Evolutionary conservation across 2,329 filamentous ascomycete species (phyloP).

Genomic region (Fusarium papillatum): DNA sequence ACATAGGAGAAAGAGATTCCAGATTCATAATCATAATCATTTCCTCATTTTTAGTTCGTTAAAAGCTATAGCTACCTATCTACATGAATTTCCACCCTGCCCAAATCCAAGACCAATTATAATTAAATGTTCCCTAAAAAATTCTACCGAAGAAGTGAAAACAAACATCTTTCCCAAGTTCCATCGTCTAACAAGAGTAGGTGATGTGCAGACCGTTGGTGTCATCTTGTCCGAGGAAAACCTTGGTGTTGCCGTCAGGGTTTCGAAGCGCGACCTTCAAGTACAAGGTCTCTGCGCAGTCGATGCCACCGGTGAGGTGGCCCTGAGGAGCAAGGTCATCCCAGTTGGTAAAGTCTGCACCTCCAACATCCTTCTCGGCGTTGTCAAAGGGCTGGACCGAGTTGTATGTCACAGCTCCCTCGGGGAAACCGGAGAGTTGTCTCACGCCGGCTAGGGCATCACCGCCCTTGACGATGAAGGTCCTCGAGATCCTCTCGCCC

Average conservation of each 20-base stretch:
- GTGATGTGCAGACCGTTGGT: slow-evolving; percentile 45
- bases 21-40: background rate
- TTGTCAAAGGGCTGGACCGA: slow-evolving; percentile 41
- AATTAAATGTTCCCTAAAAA: background rate
- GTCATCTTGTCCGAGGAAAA: slow-evolving; percentile 48
- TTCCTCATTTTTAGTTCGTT: background rate
- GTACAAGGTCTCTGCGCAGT: slow-evolving; percentile 46
- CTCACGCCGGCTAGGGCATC: slow-evolving; percentile 40
- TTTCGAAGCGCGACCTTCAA: slow-evolving; percentile 42
- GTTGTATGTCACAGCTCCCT: slow-evolving; percentile 34
- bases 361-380: slow-evolving; percentile 23
- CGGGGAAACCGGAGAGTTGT: slow-evolving; percentile 44
- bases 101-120: background rate
- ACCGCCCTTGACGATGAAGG: slow-evolving; percentile 50
- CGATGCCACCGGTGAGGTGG: slow-evolving; percentile 40
- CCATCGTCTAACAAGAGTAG: slow-evolving; percentile 19
- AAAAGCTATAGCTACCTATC: background rate
- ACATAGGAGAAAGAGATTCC: background rate
- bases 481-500: slow-evolving; percentile 52
- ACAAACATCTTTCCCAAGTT: background rate
- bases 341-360: slow-evolving; percentile 49
- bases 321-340: slow-evolving; percentile 21
- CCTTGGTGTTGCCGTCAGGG: slow-evolving; percentile 36
- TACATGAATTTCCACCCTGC: background rate
- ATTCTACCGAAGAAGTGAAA: background rate